A percentile compares a stretch with the other conserved stretches of the same genome.
These are phyloP conservation scores for Sporothrix inflata DNA, from an alignment of 2,329 filamentous ascomycete genomes.

Conservation along the genomic window DNA sequence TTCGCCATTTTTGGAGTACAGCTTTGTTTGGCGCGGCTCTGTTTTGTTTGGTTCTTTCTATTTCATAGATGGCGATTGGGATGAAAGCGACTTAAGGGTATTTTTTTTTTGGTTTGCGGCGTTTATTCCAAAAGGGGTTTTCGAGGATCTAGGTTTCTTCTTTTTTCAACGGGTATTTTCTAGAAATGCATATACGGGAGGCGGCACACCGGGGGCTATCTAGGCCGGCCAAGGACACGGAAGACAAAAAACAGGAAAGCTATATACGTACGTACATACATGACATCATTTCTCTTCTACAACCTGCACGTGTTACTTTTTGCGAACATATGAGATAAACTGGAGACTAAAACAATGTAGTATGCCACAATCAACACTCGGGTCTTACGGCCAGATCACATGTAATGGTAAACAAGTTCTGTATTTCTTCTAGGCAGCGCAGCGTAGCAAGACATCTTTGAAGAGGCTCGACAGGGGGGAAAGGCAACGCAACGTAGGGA, in stretches of 20 bases:
- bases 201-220: background rate
- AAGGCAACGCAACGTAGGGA: background rate
- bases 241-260: slow-evolving; percentile 2
- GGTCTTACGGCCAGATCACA: background rate
- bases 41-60: background rate
- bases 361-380: too few species aligned
- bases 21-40: background rate
- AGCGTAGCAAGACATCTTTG: background rate
- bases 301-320: background rate
- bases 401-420: background rate
- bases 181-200: background rate
- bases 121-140: background rate
- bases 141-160: background rate
- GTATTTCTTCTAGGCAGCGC: background rate
- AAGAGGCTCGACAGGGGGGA: background rate
- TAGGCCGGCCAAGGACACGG: background rate
- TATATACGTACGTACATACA: background rate
- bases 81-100: slow-evolving; percentile 2
- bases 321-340: background rate
- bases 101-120: background rate
- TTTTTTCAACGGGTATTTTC: background rate
- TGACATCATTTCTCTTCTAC: background rate
- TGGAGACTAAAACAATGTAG: too few species aligned
- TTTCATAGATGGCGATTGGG: slow-evolving; percentile 21
- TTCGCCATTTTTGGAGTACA: background rate